Conservation (phyloP, 306 rosid species). For the Macrotyloma uniflorum region DNA sequence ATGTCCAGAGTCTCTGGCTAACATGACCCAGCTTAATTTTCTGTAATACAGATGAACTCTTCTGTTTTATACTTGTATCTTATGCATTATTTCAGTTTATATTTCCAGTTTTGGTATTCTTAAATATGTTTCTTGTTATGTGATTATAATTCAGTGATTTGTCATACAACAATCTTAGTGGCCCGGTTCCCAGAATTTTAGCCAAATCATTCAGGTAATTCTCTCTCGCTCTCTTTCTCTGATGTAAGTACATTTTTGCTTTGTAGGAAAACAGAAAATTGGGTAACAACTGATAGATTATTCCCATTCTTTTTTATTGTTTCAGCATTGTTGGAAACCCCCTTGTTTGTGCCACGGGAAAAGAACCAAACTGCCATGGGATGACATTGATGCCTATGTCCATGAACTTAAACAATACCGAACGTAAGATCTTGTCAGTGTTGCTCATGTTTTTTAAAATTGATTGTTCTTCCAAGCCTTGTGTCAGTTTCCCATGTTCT, state of each 20-base stretch:
- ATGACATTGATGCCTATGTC: constrained; percentile 84
- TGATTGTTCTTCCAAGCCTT: background rate
- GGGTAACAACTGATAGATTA: background rate
- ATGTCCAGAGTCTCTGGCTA: constrained; percentile 77
- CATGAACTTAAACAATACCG: constrained; percentile 79
- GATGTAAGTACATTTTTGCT: constrained; percentile 15
- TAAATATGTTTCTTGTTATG: constrained; percentile 42
- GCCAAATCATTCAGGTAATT: constrained; percentile 88
- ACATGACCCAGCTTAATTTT: constrained; percentile 87
- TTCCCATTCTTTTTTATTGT: background rate
- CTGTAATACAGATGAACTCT: constrained; percentile 64
- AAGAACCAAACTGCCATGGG: constrained; percentile 83
- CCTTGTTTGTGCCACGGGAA: constrained; percentile 76
- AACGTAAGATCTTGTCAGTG: constrained; percentile 46
- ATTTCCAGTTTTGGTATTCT: constrained; percentile 18
- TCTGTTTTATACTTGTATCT: constrained; percentile 18
- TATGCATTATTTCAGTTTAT: constrained; percentile 17
- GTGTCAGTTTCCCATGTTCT: background rate
- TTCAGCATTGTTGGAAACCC: constrained; percentile 94
- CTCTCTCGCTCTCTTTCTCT: constrained; percentile 20
- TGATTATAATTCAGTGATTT: constrained; percentile 68
- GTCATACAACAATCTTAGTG: constrained; percentile 89
- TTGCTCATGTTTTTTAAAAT: background rate
- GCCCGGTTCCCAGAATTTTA: constrained; percentile 85
- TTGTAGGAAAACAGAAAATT: constrained; percentile 18